Base-by-base conservation (phyloP, 495 filamentous ascomycete genomes). In the Viridothelium virens region DNA sequence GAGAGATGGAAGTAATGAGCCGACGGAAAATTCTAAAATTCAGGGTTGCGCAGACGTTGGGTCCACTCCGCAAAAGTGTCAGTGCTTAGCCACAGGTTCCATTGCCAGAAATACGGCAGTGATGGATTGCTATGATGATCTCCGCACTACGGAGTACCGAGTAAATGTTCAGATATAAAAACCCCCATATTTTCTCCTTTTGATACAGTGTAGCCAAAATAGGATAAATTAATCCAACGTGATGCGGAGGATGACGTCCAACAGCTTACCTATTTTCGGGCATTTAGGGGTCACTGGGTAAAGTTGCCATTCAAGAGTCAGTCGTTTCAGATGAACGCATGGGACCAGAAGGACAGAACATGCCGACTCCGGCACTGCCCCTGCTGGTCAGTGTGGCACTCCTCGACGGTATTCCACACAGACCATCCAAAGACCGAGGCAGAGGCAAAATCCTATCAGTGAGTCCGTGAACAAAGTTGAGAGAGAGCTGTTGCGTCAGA, bases 291-390 rank as follows among this genome's bases (percentile, higher is more conserved):
- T 44, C 7, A 31, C 5, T 36, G 53, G 53, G 53, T 59, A 59
- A 59, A 59, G 53, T 59, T 59, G 53, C 53, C 53, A 36, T 59
- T 3, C 25, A 36, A 33, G 53, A 59, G 53, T 59, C 53, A 34
- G 25, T 59, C 31, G 53, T 59, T 59, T 59, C 53, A 59, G 31
- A 59, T 59, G 53, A 14, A 3, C 53, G 53, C 53, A 36, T 59
- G 53, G 53, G 53, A 34, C 53, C n/a, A 59, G 53, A 5, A 18
- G 12, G 25, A 33, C n/a, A 59, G 36, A 33, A 59, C 25, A 36
- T n/a, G 53, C 5, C 11, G 18, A 33, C 6, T 14, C 18, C 53
- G 36, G 18, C 53, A 59, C 25, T 59, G 31, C 53, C 53, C 18
- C 7, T 6, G 7, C 10, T 36, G 25, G 14, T 53, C 25, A 53